Percentiles rank a stretch among this genome's conserved stretches.
phyloP scores from a whole-genome alignment of 2,329 filamentous ascomycete genomes.

The Xylariales sp. region DNA sequence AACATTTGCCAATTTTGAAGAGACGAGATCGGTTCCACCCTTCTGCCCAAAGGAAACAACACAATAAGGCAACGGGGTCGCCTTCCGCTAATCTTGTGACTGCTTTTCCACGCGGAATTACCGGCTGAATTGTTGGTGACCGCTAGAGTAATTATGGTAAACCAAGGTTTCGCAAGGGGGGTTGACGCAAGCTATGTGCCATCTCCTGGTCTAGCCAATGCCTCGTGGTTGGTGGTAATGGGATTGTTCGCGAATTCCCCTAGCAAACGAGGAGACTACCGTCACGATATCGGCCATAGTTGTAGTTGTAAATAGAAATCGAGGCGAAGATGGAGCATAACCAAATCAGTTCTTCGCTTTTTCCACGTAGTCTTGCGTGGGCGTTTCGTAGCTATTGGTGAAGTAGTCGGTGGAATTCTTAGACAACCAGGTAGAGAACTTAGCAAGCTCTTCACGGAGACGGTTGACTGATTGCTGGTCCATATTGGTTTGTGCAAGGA shows the following conservation, averaged over 20 bases:
- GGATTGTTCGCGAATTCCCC: background rate
- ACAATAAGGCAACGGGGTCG: background rate
- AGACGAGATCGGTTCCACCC: background rate
- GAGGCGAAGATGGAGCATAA: background rate
- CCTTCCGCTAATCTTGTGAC: background rate
- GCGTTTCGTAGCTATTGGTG: conserved; percentile 78
- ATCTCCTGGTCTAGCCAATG: background rate
- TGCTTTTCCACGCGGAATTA: background rate
- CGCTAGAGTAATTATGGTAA: background rate
- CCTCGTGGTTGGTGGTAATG: background rate
- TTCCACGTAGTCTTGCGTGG: conserved; percentile 77
- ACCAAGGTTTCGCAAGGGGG: background rate
- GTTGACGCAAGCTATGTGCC: background rate
- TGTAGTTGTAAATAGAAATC: background rate
- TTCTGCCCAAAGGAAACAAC: background rate
- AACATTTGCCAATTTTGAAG: background rate
- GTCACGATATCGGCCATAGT: background rate
- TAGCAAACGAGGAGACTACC: background rate
- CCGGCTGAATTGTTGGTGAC: background rate
- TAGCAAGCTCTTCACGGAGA: conserved; percentile 87
- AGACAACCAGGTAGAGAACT: conserved; percentile 86
- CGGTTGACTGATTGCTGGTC: conserved; percentile 89
- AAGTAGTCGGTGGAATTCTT: conserved; percentile 84
- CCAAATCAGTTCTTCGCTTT: conserved; percentile 60
- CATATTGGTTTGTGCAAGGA: conserved; percentile 98